Base-by-base conservation (phyloP, 352 stramenopile genomes). In the Phytophthora pini region DNA sequence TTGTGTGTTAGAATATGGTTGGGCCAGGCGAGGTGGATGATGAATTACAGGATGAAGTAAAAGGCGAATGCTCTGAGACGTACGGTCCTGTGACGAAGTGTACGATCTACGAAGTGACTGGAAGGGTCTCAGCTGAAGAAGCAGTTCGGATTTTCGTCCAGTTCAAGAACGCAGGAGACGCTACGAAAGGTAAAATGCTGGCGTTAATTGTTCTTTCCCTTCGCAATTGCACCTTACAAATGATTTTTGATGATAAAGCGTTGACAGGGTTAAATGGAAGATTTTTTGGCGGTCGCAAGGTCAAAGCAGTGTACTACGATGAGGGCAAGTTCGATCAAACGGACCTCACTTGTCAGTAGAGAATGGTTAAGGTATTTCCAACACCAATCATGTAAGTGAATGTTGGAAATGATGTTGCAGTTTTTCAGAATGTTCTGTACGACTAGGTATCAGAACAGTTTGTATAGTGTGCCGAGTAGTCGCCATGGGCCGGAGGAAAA, bases 101-200 rank as follows among this genome's bases (percentile, higher is more conserved):
- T 55, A 17, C 95, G 12, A 79, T 97, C 17, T 84, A 85, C 53
- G 87, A 97, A 72, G 58, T 87, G 24, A 76, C 54, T 12, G 74
- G 69, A 27, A 72, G 63, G 10, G 74, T 87, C 3, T 11, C 55
- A 5, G 57, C 79, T 1, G 83, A 96, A 68, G 82, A 97, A 77
- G 81, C 80, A 8, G 89, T 98, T 7, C 86, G 89, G 9, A 97
- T 94, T 40, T 98, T 98, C 61, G 90, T 98, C 40, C 72, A 95
- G 59, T 98, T 97, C 62, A 66, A 77, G 27, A 67, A 79, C 10
- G 67, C 82, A 43, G 47, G 51, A 34, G 83, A 93, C 56, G 90
- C 92, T 6, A 80, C 88, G 9, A 93, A 92, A 88, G 87, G 83
- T 95, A 76, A 5, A 52, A 39, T 54, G n/a, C 8, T 59, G 26